Evolutionary conservation across 352 stramenopile genomes (phyloP), one percentile per base, ranked within the genome.

Genomic region (Phytopythium cucurbitacearum): DNA sequence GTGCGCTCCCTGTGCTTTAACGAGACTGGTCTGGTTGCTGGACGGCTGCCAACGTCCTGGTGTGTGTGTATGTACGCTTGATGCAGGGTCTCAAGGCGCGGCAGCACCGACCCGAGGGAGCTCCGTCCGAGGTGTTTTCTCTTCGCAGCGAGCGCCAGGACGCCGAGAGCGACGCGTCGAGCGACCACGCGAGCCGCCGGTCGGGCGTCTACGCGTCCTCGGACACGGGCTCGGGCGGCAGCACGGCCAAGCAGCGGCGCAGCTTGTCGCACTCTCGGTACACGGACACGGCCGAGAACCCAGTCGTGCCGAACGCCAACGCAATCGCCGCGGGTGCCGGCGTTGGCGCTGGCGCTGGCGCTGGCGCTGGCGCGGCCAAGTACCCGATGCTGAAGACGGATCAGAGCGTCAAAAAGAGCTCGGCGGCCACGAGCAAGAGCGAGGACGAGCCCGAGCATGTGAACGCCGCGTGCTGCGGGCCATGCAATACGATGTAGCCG

Each of bases 351-450:
- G 70, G 61, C 41, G 57, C 63, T 16, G 73, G 77, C 51, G 57
- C 63, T 16, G 73, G 77, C 51, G 59, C 69, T 7, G 43, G 60
- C 40, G 51, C 46, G 37, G 56, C 52, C 39, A 81, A 81, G 62
- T 91, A 89, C 62, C 80, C 80, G 11, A 88, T 91, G 78, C 64
- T 91, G 46, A 91, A 81, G 64, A 87, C 73, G 3, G 76, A 91
- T 58, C 78, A 91, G 59, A 73, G 70, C 48, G 66, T 91, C 33
- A 63, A 28, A 28, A 28, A 57, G 43, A 57, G 71, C 46, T 65
- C 71, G 34, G 48, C 60, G 3, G 56, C 60, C 15, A 28, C 59
- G 5, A 51, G 48, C 10, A 75, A 73, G 52, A 60, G 54, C 33
- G 40, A 56, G 51, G 48, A 70, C n/a, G 74, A 74, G 32, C 62